phyloP scores from a whole-genome alignment of 345 rosid species.

The Sonneratia alba region DNA sequence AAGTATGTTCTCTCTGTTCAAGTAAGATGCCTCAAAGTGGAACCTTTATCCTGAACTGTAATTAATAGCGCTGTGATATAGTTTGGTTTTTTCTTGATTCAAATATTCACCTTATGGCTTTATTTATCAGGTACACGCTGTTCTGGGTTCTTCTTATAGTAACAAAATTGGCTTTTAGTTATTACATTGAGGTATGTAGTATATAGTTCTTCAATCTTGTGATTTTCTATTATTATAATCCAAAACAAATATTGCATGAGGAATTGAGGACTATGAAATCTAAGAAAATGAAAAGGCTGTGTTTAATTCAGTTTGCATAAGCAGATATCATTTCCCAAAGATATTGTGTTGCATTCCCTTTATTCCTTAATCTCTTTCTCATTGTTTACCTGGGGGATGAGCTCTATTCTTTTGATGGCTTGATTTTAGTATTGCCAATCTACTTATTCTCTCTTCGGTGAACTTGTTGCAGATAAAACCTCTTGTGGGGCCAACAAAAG shows the following conservation, averaged over 20 bases:
- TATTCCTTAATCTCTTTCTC: not conserved
- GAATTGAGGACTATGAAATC: not conserved
- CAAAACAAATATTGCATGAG: not conserved
- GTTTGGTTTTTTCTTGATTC: not conserved
- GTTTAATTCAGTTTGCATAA: not conserved
- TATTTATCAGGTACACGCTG: conserved; percentile 68
- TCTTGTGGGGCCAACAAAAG: conserved; percentile 82
- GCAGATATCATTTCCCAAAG: not conserved
- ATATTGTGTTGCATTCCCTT: not conserved
- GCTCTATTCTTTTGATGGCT: not conserved
- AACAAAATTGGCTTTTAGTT: conserved; percentile 93
- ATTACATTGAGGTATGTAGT: conserved; percentile 74
- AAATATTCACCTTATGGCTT: not conserved
- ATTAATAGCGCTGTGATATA: not conserved
- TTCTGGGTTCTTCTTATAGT: conserved; percentile 83
- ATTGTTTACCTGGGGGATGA: not conserved
- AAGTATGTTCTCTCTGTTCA: conserved; percentile 78
- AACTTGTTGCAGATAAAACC: conserved; percentile 75
- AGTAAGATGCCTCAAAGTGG: conserved; percentile 35
- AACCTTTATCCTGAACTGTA: conserved; percentile 3
- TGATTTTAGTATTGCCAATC: not conserved
- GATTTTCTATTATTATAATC: not conserved
- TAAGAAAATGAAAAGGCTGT: not conserved
- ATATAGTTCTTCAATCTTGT: conserved; percentile 3
- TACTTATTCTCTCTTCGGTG: conserved; percentile 1